These are phyloP conservation scores for Boletus barrowsii DNA, from an alignment of 768 basidiomycete genomes.

Conservation along the genomic window DNA sequence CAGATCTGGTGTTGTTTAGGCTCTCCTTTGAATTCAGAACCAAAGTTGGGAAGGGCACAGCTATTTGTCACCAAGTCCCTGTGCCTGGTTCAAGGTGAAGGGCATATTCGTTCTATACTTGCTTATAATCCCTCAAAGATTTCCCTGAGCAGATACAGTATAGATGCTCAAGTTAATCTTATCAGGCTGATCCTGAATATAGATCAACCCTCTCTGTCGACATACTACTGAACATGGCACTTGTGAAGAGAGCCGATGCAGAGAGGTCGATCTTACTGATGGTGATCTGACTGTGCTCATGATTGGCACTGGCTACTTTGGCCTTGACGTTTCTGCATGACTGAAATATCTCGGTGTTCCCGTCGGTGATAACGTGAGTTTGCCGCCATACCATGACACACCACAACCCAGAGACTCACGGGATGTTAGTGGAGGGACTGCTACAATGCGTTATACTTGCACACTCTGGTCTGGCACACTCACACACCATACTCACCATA, in stretches of 20 bases:
- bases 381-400: no score
- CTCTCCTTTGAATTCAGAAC: conserved; percentile 25
- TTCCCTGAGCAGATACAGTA: conserved; percentile 32
- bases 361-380: conserved; percentile 45
- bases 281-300: conserved; percentile 56
- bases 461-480: conserved; percentile 51
- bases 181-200: not conserved
- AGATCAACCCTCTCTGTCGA: not conserved
- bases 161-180: no score
- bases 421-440: conserved; percentile 48
- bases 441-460: conserved; percentile 56
- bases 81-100: conserved; percentile 47
- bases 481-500: conserved; percentile 56
- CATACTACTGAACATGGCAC: conserved; percentile 15
- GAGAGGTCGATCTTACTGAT: conserved; percentile 37
- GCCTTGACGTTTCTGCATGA: conserved; percentile 61
- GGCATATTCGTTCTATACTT: conserved; percentile 57
- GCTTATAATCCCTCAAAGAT: conserved; percentile 55
- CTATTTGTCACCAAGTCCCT: conserved; percentile 53
- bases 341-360: conserved; percentile 56
- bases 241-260: conserved; percentile 42
- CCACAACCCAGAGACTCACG: not conserved
- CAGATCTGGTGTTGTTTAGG: no score
- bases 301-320: conserved; percentile 65
- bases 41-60: conserved; percentile 47